Evolutionary conservation across 176 grass and related monocot species (phyloP).

Genomic region (Lolium perenne): DNA sequence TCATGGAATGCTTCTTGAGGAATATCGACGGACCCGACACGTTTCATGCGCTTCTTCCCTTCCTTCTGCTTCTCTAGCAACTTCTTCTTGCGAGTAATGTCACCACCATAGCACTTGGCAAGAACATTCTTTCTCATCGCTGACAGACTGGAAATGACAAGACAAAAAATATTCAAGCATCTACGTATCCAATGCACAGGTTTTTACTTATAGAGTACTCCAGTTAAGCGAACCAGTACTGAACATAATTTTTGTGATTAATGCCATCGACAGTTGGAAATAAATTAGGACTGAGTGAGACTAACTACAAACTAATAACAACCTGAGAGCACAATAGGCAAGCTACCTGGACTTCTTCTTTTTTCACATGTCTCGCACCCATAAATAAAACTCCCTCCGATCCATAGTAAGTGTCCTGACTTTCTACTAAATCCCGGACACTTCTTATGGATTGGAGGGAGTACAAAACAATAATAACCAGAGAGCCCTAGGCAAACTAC

Average conservation of each 20-base stretch:
- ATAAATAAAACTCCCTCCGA: too few species aligned
- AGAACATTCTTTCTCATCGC: slow-evolving; percentile 99
- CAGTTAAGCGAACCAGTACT: neutral
- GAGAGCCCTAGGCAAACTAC: too few species aligned
- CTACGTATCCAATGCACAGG: slow-evolving; percentile 11
- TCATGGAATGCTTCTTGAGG: slow-evolving; percentile 98
- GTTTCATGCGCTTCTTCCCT: slow-evolving; percentile 99
- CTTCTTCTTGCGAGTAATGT: slow-evolving; percentile 94
- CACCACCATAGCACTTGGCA: slow-evolving; percentile 98
- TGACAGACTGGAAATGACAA: slow-evolving; percentile 71
- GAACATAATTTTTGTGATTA: neutral
- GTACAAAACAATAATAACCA: neutral
- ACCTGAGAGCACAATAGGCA: neutral
- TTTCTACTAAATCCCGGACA: too few species aligned
- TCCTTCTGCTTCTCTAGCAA: slow-evolving; percentile 98
- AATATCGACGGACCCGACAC: slow-evolving; percentile 94
- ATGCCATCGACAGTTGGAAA: neutral
- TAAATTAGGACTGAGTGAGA: neutral
- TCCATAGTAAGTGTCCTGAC: too few species aligned
- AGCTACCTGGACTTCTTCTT: neutral
- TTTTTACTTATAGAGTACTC: neutral
- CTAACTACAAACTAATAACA: neutral
- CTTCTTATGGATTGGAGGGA: too few species aligned
- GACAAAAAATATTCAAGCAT: neutral
- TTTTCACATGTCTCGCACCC: neutral